Evolutionary conservation across 768 basidiomycete species (phyloP).

Genomic region (Auricularia sp.): DNA sequence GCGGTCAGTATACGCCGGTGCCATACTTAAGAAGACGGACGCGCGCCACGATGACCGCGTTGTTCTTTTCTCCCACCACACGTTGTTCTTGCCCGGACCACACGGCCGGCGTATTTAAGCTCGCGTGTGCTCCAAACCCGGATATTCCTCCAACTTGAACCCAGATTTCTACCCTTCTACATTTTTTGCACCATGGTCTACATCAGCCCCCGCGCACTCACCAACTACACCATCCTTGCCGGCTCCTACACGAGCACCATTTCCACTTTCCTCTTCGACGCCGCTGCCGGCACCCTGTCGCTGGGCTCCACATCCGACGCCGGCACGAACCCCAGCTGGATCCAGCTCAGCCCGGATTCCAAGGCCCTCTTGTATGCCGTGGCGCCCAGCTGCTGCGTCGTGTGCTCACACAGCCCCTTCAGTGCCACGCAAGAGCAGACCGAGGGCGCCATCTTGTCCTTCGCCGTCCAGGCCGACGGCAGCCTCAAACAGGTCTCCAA

Average conservation of each 20-base stretch:
- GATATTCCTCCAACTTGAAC: too few species aligned
- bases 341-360: background rate
- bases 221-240: conserved; percentile 2
- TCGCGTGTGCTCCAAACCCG: too few species aligned
- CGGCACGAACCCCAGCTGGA: conserved; percentile 3
- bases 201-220: background rate
- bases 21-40: too few species aligned
- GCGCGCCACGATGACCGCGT: too few species aligned
- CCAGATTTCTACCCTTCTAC: too few species aligned
- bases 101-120: too few species aligned
- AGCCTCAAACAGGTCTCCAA: background rate
- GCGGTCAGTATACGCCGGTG: too few species aligned
- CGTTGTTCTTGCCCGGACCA: too few species aligned
- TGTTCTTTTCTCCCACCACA: too few species aligned
- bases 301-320: background rate
- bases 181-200: background rate
- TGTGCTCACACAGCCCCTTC: background rate
- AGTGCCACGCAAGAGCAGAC: conserved; percentile 2
- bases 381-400: background rate
- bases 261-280: conserved; percentile 4
- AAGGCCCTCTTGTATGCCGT: background rate
- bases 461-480: conserved; percentile 2
- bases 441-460: conserved; percentile 1
- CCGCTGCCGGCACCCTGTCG: background rate
- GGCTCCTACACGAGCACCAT: conserved; percentile 2